Base-by-base conservation (phyloP, 495 filamentous ascomycete species). In the Xylaria longipes region DNA sequence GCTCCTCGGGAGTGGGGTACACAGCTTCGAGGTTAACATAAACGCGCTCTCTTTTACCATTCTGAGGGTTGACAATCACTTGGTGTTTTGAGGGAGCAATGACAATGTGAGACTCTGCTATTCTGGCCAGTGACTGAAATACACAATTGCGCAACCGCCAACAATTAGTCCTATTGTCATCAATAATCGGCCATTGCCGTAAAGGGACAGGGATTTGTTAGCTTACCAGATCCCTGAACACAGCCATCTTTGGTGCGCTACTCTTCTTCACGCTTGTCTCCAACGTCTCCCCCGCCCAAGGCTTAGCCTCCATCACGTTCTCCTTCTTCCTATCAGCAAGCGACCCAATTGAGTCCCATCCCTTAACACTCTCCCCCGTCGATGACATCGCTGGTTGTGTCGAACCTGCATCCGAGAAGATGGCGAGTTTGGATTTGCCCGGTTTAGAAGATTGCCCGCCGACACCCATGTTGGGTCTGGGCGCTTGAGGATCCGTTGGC, bases 161-260 rank as follows among this genome's bases (percentile, higher is more conserved):
- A 82, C 82, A 87, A 94, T 97, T 97, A 97, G 94, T 97, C 94
- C 94, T 97, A 87, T 89, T 88, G 89, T 91, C 87, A 95, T 97
- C 94, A 97, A 97, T 89, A 94, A 87, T 75, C 82, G 85, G 80
- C 85, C 84, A 79, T 72, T 70, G 75, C 75, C 73, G 69, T 80
- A 82, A 45, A 75, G 77, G 68, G 77, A 77, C 60, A 74, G 22
- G 17, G 17, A 11, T 39, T 31, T n/a, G 71, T 72, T 31, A 65
- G 89, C 95, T 89, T 90, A 98, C 96, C 92, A 92, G 88, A 86
- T 99, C 96, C 84, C 94, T 94, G 87, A 97, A 99, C 25, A 98
- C 88, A 76, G 91, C 84, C 89, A 99, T 89, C 84, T 98, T 99
- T 62, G 92, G 86, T 41, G 85, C 86, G 57, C 88, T 91, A 69